Percentiles rank a stretch among this genome's conserved stretches.
phyloP scores from a whole-genome alignment of 208 protist genomes.

The Crithidia fasciculata region DNA sequence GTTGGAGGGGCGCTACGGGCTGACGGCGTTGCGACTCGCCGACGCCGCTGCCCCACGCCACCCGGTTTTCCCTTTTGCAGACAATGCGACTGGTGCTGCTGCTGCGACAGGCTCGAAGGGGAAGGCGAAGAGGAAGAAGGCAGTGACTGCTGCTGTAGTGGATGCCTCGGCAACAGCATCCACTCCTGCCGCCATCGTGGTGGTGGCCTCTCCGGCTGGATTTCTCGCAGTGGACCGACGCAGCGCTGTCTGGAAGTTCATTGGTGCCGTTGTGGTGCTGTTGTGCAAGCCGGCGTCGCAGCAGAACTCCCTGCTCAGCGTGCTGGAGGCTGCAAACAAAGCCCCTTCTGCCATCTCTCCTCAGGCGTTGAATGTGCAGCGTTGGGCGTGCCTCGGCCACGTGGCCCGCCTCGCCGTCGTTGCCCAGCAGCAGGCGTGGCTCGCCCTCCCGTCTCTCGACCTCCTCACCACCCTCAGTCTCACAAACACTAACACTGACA shows the following conservation, averaged over 20 bases:
- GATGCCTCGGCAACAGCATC: not conserved
- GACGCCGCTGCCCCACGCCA: constrained; percentile 14
- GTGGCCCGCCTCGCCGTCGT: constrained; percentile 40
- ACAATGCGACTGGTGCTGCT: not conserved
- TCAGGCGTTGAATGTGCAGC: constrained; percentile 35
- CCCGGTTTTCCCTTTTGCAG: constrained; percentile 19
- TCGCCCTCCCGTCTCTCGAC: constrained; percentile 24
- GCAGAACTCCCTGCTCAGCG: constrained; percentile 4
- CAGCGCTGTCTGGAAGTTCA: constrained; percentile 77
- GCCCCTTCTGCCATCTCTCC: constrained; percentile 8
- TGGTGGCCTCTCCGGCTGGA: constrained; percentile 50
- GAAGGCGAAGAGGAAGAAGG: constrained; percentile 5
- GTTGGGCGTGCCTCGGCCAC: constrained; percentile 71
- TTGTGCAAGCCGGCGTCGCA: not conserved
- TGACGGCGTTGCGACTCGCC: constrained; percentile 34
- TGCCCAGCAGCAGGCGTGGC: constrained; percentile 18
- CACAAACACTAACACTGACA: not conserved
- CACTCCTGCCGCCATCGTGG: constrained; percentile 26
- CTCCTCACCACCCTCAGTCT: constrained; percentile 22
- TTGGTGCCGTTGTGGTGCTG: constrained; percentile 50
- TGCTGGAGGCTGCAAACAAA: not conserved
- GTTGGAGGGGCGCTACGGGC: constrained; percentile 37
- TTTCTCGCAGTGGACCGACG: constrained; percentile 60
- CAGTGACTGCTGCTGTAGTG: not conserved
- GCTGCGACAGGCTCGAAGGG: not conserved